Evolutionary conservation across 148 eudicot species (phyloP).

Genomic region (Euryodendron excelsum): DNA sequence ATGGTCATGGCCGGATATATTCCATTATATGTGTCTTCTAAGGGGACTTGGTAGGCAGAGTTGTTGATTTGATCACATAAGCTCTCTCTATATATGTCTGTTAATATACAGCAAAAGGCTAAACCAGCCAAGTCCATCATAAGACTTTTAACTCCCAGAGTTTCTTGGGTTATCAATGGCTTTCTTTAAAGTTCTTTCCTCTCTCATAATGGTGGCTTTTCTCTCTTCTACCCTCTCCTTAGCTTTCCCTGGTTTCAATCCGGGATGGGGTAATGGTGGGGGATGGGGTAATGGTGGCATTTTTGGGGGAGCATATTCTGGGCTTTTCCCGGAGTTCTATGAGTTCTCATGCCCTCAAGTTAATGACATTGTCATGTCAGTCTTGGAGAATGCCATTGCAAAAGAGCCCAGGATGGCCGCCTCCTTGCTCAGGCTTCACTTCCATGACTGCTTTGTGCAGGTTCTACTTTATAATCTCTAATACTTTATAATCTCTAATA

Average conservation of each 20-base stretch:
- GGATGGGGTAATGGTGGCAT: conserved; percentile 32
- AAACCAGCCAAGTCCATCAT: conserved; percentile 11
- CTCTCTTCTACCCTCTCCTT: conserved; percentile 28
- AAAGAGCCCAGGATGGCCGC: conserved; percentile 84
- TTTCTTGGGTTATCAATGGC: conserved; percentile 29
- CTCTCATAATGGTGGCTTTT: conserved; percentile 12
- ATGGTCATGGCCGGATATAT: conserved; percentile 14
- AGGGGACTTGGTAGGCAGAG: conserved; percentile 50
- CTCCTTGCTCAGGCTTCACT: conserved; percentile 81
- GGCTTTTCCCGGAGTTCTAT: conserved; percentile 60
- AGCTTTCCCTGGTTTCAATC: conserved; percentile 48
- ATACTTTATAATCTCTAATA: background rate
- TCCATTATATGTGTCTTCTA: conserved; percentile 11
- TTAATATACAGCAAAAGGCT: background rate
- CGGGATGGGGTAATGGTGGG: conserved; percentile 34
- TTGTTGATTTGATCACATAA: conserved; percentile 35
- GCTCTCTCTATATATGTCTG: conserved; percentile 19
- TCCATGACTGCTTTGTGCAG: conserved; percentile 94
- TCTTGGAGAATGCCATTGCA: conserved; percentile 56
- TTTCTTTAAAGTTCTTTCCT: conserved; percentile 28
- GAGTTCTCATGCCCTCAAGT: conserved; percentile 77
- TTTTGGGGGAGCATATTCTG: conserved; percentile 20
- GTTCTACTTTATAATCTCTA: conserved; percentile 38
- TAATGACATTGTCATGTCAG: conserved; percentile 72
- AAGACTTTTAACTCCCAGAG: background rate